These are phyloP conservation scores for Aureobasidium sp. DNA, from an alignment of 2,329 filamentous ascomycete genomes.

Conservation along the genomic window DNA sequence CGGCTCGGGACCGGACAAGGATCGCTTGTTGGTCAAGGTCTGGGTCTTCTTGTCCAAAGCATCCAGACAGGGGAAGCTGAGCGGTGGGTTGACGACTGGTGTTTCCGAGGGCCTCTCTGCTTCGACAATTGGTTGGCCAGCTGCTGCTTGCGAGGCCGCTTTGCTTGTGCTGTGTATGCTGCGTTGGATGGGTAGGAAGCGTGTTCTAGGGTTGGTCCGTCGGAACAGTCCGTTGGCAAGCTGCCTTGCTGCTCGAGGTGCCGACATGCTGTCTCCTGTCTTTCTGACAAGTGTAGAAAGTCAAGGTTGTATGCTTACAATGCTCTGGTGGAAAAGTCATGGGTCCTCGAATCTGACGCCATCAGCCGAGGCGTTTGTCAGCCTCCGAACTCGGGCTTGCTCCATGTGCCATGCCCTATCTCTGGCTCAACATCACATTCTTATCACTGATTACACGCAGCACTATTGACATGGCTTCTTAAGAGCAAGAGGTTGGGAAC, in stretches of 20 bases:
- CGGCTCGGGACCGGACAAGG: constrained; percentile 73
- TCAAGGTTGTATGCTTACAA: neutral
- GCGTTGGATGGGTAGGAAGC: constrained; percentile 15
- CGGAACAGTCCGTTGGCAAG: constrained; percentile 17
- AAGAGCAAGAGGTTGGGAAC: too few relatives aligned
- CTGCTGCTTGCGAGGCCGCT: constrained; percentile 21
- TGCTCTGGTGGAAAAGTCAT: constrained; percentile 3
- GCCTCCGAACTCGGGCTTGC: constrained; percentile 6
- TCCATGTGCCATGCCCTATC: neutral
- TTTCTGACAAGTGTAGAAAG: neutral
- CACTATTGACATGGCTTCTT: too few relatives aligned
- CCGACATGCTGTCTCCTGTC: neutral
- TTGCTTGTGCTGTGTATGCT: constrained; percentile 9
- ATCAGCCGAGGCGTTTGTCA: constrained; percentile 4
- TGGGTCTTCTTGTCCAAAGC: constrained; percentile 68
- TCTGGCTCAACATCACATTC: neutral
- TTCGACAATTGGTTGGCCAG: constrained; percentile 21
- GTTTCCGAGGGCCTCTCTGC: constrained; percentile 28
- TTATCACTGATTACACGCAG: neutral
- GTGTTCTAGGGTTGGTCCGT: constrained; percentile 21
- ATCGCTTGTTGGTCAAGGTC: constrained; percentile 60
- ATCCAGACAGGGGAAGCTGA: constrained; percentile 86
- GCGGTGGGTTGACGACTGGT: constrained; percentile 63
- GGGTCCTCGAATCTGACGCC: constrained; percentile 2
- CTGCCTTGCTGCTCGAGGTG: constrained; percentile 10